phyloP scores from a whole-genome alignment of 2,329 filamentous ascomycete species.

The Colletotrichum sp. region DNA sequence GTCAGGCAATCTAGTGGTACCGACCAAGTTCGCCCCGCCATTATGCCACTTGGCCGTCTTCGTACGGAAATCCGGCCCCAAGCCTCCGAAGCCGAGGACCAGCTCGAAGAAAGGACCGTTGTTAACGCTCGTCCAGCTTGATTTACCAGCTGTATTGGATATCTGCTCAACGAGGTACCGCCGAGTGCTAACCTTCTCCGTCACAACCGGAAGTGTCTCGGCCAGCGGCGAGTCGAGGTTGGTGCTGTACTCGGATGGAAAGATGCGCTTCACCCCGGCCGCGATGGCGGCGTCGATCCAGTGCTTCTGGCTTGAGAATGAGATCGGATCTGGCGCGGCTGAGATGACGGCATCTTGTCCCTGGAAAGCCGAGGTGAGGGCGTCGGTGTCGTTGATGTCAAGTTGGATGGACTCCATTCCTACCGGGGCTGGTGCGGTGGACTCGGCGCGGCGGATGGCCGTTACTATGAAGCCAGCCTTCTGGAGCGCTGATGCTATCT shows the following conservation, averaged over 20 bases:
- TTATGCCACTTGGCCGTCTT: slow-evolving; percentile 50
- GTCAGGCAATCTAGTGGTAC: slow-evolving; percentile 47
- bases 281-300: slow-evolving; percentile 57
- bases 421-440: slow-evolving; percentile 37
- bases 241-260: slow-evolving; percentile 55
- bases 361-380: slow-evolving; percentile 55
- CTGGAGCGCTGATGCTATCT: slow-evolving; percentile 31
- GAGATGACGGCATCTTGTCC: slow-evolving; percentile 63
- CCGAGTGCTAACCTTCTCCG: slow-evolving; percentile 23
- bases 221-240: slow-evolving; percentile 29
- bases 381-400: slow-evolving; percentile 40
- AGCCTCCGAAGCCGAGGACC: not conserved
- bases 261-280: slow-evolving; percentile 58
- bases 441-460: slow-evolving; percentile 43
- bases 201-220: slow-evolving; percentile 23
- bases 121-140: slow-evolving; percentile 39
- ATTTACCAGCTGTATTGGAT: slow-evolving; percentile 13
- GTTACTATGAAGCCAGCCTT: slow-evolving; percentile 38
- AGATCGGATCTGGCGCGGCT: slow-evolving; percentile 40
- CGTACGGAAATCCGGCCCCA: slow-evolving; percentile 20
- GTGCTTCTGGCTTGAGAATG: slow-evolving; percentile 47
- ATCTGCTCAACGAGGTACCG: slow-evolving; percentile 4
- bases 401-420: slow-evolving; percentile 35
- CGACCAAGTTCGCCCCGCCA: slow-evolving; percentile 50
- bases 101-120: slow-evolving; percentile 46